Base-by-base conservation (phyloP, 2,329 filamentous ascomycete species). In the Cytospora piceae region DNA sequence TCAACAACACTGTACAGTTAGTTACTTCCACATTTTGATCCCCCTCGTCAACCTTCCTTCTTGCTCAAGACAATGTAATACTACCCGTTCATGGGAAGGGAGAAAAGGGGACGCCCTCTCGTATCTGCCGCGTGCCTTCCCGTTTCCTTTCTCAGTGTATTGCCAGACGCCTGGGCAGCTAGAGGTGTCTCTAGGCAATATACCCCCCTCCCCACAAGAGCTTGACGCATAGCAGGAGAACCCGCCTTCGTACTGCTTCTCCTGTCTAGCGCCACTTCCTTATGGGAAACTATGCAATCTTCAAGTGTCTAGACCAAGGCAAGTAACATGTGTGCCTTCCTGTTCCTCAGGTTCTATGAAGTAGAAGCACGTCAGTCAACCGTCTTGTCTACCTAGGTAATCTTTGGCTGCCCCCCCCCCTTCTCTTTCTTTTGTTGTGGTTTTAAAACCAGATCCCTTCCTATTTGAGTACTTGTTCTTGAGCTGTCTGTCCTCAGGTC, bases 91-190 rank as follows among this genome's bases (percentile, higher is more conserved):
- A 34, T 31, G 32, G n/a, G n/a, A 62, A 49, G 24, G 52, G 7
- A 24, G 4, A 12, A 24, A 49, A 49, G n/a, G 46, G 9, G 52
- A 27, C 42, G 56, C 52, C 52, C 56, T 53, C 60, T 42, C 55
- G 60, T 54, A 62, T 53, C 60, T 56, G 60, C 52, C 60, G 60
- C 46, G 52, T 56, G 46, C 60, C 60, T 62, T 56, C n/a, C 54
- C 20, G 17, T 49, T 34, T 27, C 55, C 27, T 29, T 56, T 49
- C 34, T 15, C 34, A 2, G 4, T 49, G n/a, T 24, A 24, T 22
- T 49, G 51, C 60, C 60, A 42, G 37, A n/a, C 27, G 27, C 27
- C 27, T 29, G 27, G 27, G 27, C n/a, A 49, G n/a, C 46, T 49
- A 12, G n/a, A 49, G 46, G 8, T 24, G 46, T 49, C n/a, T 14